A percentile compares a stretch with the other conserved stretches of the same genome.
phyloP scores from a whole-genome alignment of 2,329 filamentous ascomycete genomes.

The Cladosporium sp. region DNA sequence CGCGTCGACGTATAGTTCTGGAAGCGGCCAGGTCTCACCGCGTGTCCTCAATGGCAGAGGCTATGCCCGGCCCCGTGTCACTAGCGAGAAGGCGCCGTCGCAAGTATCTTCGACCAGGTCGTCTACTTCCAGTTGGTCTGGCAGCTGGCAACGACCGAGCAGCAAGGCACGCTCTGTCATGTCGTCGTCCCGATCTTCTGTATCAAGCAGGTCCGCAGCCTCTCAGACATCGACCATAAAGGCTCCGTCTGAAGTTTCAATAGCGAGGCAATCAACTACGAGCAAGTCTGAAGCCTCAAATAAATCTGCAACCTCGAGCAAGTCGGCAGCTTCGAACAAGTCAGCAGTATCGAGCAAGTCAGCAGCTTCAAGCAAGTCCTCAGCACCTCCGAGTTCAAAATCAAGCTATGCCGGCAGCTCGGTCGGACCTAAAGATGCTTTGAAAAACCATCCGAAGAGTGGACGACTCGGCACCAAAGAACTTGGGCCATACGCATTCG shows the following conservation, averaged over 20 bases:
- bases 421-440: neutral
- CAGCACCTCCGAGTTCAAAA: neutral
- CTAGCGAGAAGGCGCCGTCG: slow-evolving; percentile 1
- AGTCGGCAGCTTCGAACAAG: neutral
- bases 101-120: neutral
- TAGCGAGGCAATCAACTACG: neutral
- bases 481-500: slow-evolving; percentile 50
- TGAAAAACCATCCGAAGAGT: slow-evolving; percentile 20
- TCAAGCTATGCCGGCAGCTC: slow-evolving; percentile 3
- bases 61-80: neutral
- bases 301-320: neutral
- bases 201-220: neutral
- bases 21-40: slow-evolving; percentile 36
- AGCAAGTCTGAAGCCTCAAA: neutral
- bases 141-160: slow-evolving; percentile 5
- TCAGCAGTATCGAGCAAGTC: slow-evolving; percentile 9
- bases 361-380: slow-evolving; percentile 11
- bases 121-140: neutral
- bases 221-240: neutral
- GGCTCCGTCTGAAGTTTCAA: neutral
- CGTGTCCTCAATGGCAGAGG: neutral
- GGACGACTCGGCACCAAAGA: slow-evolving; percentile 41
- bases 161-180: slow-evolving; percentile 1
- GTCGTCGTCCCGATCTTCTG: neutral
- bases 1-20: slow-evolving; percentile 33